Evolutionary conservation across 1,284 basidiomycete genomes (phyloP).

Genomic region (Volvariella volvacea): DNA sequence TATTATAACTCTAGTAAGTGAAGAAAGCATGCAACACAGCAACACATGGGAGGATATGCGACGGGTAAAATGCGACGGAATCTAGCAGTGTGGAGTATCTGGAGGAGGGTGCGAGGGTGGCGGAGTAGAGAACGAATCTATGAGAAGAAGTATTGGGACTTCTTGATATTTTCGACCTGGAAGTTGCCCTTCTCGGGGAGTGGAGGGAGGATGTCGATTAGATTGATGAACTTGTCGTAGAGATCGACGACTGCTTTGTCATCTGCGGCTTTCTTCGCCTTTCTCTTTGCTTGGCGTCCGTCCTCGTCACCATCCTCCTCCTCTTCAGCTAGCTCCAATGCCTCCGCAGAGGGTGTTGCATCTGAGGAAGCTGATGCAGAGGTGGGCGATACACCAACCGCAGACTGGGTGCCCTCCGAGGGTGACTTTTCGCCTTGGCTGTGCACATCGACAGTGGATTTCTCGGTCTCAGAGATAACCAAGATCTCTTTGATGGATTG

Average conservation of each 20-base stretch:
- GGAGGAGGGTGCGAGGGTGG: neutral
- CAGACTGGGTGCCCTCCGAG: too few species aligned
- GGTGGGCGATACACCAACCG: too few species aligned
- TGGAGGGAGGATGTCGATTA: slow-evolving; percentile 76
- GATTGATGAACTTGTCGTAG: slow-evolving; percentile 63
- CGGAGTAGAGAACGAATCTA: slow-evolving; percentile 24
- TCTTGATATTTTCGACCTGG: slow-evolving; percentile 79
- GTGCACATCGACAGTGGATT: slow-evolving; percentile 15
- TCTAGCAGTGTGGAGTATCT: neutral
- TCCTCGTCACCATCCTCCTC: slow-evolving; percentile 17
- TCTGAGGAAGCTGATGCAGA: too few species aligned
- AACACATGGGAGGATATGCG: neutral
- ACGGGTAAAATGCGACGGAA: neutral
- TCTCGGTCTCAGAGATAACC: slow-evolving; percentile 9
- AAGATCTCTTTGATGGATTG: slow-evolving; percentile 22
- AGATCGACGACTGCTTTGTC: slow-evolving; percentile 25
- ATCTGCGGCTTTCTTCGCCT: slow-evolving; percentile 15
- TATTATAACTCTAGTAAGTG: too few species aligned
- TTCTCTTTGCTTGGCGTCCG: slow-evolving; percentile 10
- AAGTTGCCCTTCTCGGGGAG: slow-evolving; percentile 87
- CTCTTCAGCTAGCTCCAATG: slow-evolving; percentile 14
- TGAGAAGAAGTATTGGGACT: slow-evolving; percentile 89
- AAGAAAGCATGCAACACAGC: neutral
- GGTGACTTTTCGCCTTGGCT: neutral
- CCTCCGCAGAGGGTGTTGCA: too few species aligned